These are phyloP conservation scores for Biancaea sappan DNA, from an alignment of 306 rosid species.

Conservation along the genomic window DNA sequence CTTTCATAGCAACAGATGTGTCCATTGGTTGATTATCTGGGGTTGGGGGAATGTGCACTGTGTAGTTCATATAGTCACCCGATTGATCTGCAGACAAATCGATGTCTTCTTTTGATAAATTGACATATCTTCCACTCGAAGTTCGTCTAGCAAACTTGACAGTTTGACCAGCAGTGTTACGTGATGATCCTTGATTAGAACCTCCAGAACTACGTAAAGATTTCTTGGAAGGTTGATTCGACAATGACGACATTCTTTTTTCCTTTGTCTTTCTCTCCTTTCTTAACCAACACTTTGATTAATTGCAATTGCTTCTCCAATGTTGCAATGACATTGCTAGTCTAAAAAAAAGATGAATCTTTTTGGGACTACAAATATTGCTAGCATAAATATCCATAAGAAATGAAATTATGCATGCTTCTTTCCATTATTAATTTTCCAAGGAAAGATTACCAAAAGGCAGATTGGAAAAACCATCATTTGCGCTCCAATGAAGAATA, in stretches of 20 bases:
- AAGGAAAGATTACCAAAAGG: not conserved
- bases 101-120: constrained; percentile 82
- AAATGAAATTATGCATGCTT: not conserved
- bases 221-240: constrained; percentile 66
- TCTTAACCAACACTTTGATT: not conserved
- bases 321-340: not conserved
- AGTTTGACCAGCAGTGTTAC: constrained; percentile 48
- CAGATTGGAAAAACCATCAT: not conserved
- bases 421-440: not conserved
- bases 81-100: constrained; percentile 75
- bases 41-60: constrained; percentile 88
- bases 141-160: constrained; percentile 86
- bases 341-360: not conserved
- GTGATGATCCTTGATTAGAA: constrained; percentile 36
- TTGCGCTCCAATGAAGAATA: not conserved
- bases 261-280: not conserved
- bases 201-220: constrained; percentile 52
- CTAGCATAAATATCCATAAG: not conserved
- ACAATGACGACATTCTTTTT: constrained; percentile 51
- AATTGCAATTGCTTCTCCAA: not conserved
- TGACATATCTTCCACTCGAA: constrained; percentile 84
- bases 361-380: not conserved
- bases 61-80: constrained; percentile 81
- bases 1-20: constrained; percentile 70
- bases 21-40: constrained; percentile 91